A percentile compares a stretch with the other conserved stretches of the same genome.
Evolutionary conservation across 2,329 filamentous ascomycete genomes (phyloP).

Genomic region (Botryotinia calthae): DNA sequence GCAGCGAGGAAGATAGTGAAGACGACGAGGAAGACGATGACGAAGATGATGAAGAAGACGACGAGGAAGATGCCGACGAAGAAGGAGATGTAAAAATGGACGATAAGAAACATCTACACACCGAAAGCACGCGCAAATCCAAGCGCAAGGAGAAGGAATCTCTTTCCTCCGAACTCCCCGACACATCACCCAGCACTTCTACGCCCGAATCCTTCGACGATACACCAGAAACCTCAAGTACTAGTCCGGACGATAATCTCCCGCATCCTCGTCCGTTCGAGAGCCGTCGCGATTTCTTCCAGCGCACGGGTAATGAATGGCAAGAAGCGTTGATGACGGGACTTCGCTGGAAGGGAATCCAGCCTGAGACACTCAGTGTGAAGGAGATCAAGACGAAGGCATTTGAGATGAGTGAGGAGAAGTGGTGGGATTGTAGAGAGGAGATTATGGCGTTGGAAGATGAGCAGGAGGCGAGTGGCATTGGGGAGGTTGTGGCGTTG

Average conservation of each 20-base stretch:
- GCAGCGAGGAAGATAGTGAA: slow-evolving; percentile 62
- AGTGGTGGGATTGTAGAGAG: slow-evolving; percentile 98
- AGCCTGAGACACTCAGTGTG: slow-evolving; percentile 66
- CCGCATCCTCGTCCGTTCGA: slow-evolving; percentile 62
- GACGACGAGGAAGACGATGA: slow-evolving; percentile 56
- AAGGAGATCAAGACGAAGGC: slow-evolving; percentile 93
- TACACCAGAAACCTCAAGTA: slow-evolving; percentile 31
- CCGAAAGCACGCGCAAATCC: slow-evolving; percentile 50
- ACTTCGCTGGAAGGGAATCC: slow-evolving; percentile 64
- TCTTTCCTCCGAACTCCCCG: not conserved
- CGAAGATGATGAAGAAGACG: slow-evolving; percentile 48
- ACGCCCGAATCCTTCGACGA: slow-evolving; percentile 55
- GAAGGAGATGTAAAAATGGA: slow-evolving; percentile 45
- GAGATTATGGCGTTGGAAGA: slow-evolving; percentile 90
- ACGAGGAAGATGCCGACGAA: slow-evolving; percentile 46
- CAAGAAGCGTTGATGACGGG: slow-evolving; percentile 80
- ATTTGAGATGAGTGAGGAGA: slow-evolving; percentile 88
- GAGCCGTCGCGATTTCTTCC: slow-evolving; percentile 86
- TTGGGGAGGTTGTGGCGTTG: slow-evolving; percentile 89
- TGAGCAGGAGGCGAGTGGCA: slow-evolving; percentile 82
- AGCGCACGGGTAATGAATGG: slow-evolving; percentile 83
- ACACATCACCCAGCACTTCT: slow-evolving; percentile 30
- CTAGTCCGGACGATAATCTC: slow-evolving; percentile 34
- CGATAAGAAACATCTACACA: slow-evolving; percentile 38
- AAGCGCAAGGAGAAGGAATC: slow-evolving; percentile 55